Conservation (phyloP, 345 rosid genomes). For the Noccaea caerulescens region DNA sequence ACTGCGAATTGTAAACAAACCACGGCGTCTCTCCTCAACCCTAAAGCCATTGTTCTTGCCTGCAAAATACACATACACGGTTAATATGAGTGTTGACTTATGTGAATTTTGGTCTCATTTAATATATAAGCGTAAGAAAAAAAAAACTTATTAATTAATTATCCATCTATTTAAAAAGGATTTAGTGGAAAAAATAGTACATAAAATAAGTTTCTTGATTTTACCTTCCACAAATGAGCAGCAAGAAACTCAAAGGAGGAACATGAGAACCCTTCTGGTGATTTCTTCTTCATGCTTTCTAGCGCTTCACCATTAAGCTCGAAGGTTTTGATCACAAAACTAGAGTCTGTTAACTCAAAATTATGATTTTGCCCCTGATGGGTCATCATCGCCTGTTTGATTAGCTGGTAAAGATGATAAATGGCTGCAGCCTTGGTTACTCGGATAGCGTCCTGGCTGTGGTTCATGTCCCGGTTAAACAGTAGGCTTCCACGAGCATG, state of each 20-base stretch:
- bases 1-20: conserved; percentile 74
- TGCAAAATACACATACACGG: conserved; percentile 22
- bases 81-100: not conserved
- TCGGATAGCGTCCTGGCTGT: conserved; percentile 1
- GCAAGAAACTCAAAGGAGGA: conserved; percentile 68
- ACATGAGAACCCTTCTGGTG: conserved; percentile 41
- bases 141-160: not conserved
- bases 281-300: conserved; percentile 55
- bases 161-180: not conserved
- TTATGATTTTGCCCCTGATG: conserved; percentile 27
- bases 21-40: conserved; percentile 52
- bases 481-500: conserved; percentile 56
- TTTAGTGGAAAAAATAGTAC: not conserved
- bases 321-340: conserved; percentile 53
- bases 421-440: conserved; percentile 59
- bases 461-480: conserved; percentile 32
- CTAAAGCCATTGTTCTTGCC: conserved; percentile 64
- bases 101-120: not conserved
- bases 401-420: conserved; percentile 65
- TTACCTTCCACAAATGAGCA: conserved; percentile 77
- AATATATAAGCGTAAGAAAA: not conserved
- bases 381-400: conserved; percentile 47
- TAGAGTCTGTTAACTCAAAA: conserved; percentile 21
- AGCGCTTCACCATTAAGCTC: conserved; percentile 51
- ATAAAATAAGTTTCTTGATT: not conserved